Base-by-base conservation (phyloP, 495 filamentous ascomycete genomes). In the Penicillium desertorum region DNA sequence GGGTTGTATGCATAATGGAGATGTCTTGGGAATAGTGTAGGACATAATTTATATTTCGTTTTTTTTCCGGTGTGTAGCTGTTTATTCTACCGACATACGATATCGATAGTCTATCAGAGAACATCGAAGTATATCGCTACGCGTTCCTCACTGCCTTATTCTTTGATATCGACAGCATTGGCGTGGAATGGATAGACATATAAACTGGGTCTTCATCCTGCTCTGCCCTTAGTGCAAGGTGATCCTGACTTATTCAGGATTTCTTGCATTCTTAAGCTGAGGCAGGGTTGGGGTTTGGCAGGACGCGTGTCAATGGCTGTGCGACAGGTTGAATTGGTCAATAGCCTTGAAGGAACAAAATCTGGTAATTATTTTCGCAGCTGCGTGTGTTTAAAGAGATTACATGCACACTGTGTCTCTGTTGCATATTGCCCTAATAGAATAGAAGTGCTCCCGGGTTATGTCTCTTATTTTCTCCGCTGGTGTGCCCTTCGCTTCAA, bases 291-390 rank as follows among this genome's bases (percentile, higher is more conserved):
- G 22, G 14, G 39, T 34, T 39, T 47, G n/a, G 23, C 32, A 54
- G 57, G 61, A 71, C 70, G 70, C 70, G 70, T 72, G 60, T 65
- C 59, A 70, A 69, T 70, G 59, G 60, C 48, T 42, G 48, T 34
- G 39, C 27, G 17, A 51, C 14, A 54, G 25, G 16, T 54, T 30
- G 22, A 52, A 4, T 52, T 37, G 16, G n/a, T 34, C 1, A 14
- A 11, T 50, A 25, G 20, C 5, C 19, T 25, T 39, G 36, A 16
- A 17, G 0, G 12, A 0, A 50, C 37, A 14, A 10, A 32, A 12
- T 4, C 19, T 49, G 16, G 14, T 23, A 16, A 39, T 30, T 4
- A 48, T 27, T 42, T 4, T n/a, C 16, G 36, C n/a, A 39, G 16
- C 16, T 4, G 36, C 7, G 2, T 9, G 6, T 17, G 7, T 17